Base-by-base conservation (phyloP, 345 rosid genomes). In the Angophora floribunda region DNA sequence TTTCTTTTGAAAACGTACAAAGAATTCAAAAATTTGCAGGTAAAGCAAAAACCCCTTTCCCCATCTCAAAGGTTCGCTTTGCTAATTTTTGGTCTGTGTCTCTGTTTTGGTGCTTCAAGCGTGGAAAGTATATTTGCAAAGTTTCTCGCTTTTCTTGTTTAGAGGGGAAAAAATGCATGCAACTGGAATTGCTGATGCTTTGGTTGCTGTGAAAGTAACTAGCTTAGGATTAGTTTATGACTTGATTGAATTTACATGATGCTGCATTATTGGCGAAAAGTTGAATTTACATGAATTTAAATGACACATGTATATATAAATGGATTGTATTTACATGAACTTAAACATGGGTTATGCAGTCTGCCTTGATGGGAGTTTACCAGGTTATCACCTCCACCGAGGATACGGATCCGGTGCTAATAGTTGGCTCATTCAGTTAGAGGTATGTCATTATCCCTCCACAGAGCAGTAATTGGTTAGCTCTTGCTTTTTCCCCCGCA, bases 351-450 rank as follows among this genome's bases (percentile, higher is more conserved):
- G 41, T 41, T 41, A 6, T 90, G 67, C 92, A 96, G 98, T 95
- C 52, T 95, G 98, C 86, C 87, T 95, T 55, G 98, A 96, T 89
- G 98, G 98, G 91, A 92, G 94, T 65, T 89, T 95, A 80, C 97
- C 97, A 1, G 98, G 94, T 49, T 96, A 95, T 87, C 98, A 96
- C 88, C 89, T 95, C 41, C 95, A 96, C 87, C 93, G 93, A 12
- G 97, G 98, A 86, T 93, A 82, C 51, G 97, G 97, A 51, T 93
- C 96, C 2, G 97, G 97, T 49, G 94, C 93, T n/a, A 91, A 93
- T 70, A 96, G 93, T 86, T 96, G 97, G 98, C 95, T 96, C 14
- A 90, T 96, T 90, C 95, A 94, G 59, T 88, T 96, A 59, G 98
- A 96, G 98, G 97, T 93, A 88, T 78, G 88, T 86, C 61, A 86